Evolutionary conservation across 768 basidiomycete genomes (phyloP).

Genomic region (Ramaria rubella): DNA sequence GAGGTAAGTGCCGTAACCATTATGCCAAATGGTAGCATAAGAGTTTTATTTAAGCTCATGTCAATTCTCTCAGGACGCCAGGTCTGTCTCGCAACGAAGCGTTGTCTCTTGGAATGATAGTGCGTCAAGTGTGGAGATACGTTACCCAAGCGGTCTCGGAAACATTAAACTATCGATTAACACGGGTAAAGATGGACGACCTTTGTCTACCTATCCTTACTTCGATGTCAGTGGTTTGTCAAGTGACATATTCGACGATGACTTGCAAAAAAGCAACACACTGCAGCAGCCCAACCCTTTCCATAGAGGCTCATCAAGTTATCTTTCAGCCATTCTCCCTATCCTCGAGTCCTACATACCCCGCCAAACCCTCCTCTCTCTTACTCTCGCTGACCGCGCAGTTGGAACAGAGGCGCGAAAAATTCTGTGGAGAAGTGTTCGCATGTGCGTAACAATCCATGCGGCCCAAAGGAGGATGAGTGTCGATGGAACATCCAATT

Average conservation of each 20-base stretch:
- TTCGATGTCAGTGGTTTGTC: background rate
- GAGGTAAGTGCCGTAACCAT: too few relatives aligned
- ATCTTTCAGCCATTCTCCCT: background rate
- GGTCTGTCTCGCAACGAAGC: background rate
- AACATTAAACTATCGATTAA: background rate
- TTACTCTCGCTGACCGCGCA: background rate
- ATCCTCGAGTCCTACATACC: background rate
- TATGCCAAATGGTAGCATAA: too few relatives aligned
- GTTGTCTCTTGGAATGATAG: background rate
- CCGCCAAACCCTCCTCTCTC: background rate
- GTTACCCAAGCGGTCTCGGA: conserved; percentile 10
- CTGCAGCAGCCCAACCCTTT: background rate
- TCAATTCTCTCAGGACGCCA: background rate
- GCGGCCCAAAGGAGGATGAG: background rate
- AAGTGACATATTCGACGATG: background rate
- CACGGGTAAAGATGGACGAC: background rate
- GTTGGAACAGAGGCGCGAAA: background rate
- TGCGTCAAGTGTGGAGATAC: conserved; percentile 5
- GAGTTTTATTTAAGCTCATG: background rate
- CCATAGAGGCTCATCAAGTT: background rate
- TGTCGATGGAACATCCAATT: background rate
- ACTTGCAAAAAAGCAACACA: background rate
- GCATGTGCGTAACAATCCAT: background rate
- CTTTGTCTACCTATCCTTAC: conserved; percentile 8
- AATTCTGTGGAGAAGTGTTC: conserved; percentile 1